These are phyloP conservation scores for Hemileccinum rubropunctum DNA, from an alignment of 768 basidiomycete species.

Conservation along the genomic window DNA sequence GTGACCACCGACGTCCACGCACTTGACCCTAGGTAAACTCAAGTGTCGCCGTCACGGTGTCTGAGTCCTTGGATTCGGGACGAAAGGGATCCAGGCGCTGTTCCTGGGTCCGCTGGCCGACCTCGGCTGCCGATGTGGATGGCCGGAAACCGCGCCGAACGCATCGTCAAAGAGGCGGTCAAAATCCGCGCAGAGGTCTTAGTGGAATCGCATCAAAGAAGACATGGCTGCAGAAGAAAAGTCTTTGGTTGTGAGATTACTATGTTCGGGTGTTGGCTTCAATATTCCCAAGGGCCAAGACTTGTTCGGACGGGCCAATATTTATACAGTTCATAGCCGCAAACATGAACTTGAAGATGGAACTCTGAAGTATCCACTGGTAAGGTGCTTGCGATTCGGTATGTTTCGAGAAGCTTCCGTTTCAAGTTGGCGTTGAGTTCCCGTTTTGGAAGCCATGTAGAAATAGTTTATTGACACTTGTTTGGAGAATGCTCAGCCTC, in stretches of 20 bases:
- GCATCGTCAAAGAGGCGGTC: background rate
- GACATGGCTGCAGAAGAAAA: background rate
- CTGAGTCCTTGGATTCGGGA: slow-evolving; percentile 38
- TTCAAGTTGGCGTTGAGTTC: background rate
- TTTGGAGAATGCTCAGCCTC: background rate
- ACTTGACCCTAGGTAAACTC: slow-evolving; percentile 52
- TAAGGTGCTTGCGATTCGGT: background rate
- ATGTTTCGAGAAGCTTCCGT: background rate
- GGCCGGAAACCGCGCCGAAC: background rate
- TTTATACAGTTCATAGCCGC: too few relatives aligned
- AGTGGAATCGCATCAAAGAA: background rate
- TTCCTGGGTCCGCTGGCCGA: background rate
- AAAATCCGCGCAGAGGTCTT: background rate
- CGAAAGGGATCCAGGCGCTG: slow-evolving; percentile 8
- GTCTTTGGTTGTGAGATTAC: background rate
- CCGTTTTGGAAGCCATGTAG: background rate
- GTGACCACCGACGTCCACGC: slow-evolving; percentile 46
- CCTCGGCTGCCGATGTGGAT: background rate
- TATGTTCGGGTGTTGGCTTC: too few relatives aligned
- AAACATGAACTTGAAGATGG: too few relatives aligned
- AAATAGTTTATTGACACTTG: background rate
- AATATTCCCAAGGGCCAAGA: background rate
- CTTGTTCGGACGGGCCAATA: too few relatives aligned
- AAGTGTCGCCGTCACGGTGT: slow-evolving; percentile 49
- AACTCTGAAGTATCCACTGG: background rate